Conservation (phyloP, 805 yeast genomes). For the Ogataea glucozyma region DNA sequence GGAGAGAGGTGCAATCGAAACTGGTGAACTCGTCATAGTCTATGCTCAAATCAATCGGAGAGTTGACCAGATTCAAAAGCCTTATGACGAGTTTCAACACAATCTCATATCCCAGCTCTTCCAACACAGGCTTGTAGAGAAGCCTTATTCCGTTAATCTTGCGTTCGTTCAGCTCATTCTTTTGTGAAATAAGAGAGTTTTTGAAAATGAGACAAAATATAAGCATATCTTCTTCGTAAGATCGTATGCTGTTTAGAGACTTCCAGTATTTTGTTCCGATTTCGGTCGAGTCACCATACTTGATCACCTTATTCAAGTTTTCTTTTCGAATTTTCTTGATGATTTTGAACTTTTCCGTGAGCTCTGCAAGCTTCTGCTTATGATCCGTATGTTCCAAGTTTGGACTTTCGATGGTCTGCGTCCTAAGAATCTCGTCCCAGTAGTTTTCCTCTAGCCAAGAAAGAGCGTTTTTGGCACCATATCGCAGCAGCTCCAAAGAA, state of each 20-base stretch:
- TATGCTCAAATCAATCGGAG: conserved; percentile 3
- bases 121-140: conserved; percentile 33
- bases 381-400: conserved; percentile 23
- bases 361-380: conserved; percentile 8
- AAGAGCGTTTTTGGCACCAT: conserved; percentile 60
- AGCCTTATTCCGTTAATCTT: conserved; percentile 31
- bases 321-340: conserved; percentile 53
- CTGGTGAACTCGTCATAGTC: conserved; percentile 1
- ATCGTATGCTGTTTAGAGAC: conserved; percentile 32
- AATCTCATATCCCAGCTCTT: conserved; percentile 24
- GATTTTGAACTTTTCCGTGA: conserved; percentile 43
- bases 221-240: conserved; percentile 19
- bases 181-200: conserved; percentile 37
- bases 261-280: conserved; percentile 46
- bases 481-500: conserved; percentile 62
- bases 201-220: conserved; percentile 31
- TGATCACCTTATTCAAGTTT: conserved; percentile 40
- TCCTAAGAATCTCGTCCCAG: conserved; percentile 53
- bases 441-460: conserved; percentile 73
- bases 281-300: conserved; percentile 45
- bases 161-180: conserved; percentile 26
- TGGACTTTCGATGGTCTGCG: conserved; percentile 23
- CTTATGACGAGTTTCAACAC: conserved; percentile 17
- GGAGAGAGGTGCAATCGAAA: not conserved
- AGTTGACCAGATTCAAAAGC: conserved; percentile 16